Evolutionary conservation across 352 stramenopile genomes (phyloP), one percentile per base, ranked within the genome.

Genomic region (Chrysophaeum taylorii): DNA sequence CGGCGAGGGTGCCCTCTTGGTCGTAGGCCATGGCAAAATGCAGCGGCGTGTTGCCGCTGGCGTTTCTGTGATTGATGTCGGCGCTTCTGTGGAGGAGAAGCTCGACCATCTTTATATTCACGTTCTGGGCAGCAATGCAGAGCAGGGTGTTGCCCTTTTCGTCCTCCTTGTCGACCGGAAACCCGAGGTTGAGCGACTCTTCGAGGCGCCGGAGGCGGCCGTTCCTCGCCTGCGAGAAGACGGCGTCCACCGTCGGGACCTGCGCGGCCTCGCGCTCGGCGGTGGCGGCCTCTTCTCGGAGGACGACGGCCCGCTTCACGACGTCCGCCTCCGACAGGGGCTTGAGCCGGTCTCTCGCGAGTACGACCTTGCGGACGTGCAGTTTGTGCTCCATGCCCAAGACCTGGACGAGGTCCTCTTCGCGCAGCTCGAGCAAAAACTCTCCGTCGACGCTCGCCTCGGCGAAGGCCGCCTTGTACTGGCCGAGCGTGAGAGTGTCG

Each of bases 1-100:
- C 88, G 67, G 84, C 90, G 5, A 96, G 74, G 39, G 84, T 79
- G 41, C 89, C 90, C 72, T 93, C 85, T 0, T 81, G 50, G 75
- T 97, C 90, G 78, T 94, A 95, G 2, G 86, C 85, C 85, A 97
- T 94, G 4, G 91, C 91, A 71, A 93, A 96, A 73, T 96, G 91
- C 54, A 97, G 78, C 33, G 91, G 77, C 21, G 91, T 96, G 78
- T 96, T 96, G 63, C 91, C 89, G 48, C 90, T 81, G 0, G 81
- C 81, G 76, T 97, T 96, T 60, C 84, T 79, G 78, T 95, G 87
- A 70, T 97, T 96, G 25, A 96, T 79, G 66, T 91, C 91, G 12
- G 88, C 87, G 63, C 86, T 84, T 53, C 86, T 87, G 0, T 72
- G 42, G 2, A 96, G 76, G 9, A 97, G 76, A 52, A 91, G 81